Evolutionary conservation across 345 rosid genomes (phyloP).

Genomic region (Acer saccharum): DNA sequence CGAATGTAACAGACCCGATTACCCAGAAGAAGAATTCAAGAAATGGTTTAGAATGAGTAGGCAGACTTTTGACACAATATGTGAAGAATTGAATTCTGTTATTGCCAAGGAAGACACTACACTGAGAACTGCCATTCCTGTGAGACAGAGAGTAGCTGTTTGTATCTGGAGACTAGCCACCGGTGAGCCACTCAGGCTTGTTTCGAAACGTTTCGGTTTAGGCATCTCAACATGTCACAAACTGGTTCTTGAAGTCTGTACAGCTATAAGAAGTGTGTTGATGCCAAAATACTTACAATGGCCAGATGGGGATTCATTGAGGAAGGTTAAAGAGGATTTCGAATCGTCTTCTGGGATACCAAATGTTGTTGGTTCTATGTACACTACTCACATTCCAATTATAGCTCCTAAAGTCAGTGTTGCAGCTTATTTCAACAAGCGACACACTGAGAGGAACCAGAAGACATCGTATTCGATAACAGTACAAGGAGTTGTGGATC

Average conservation of each 20-base stretch:
- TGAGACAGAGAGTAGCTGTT: conserved; percentile 88
- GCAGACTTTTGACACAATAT: conserved; percentile 73
- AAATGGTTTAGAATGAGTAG: conserved; percentile 82
- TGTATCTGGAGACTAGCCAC: conserved; percentile 91
- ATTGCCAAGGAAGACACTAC: conserved; percentile 92
- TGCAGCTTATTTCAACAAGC: conserved; percentile 74
- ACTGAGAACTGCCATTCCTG: conserved; percentile 85
- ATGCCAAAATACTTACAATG: conserved; percentile 82
- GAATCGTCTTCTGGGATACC: conserved; percentile 68
- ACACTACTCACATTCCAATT: conserved; percentile 81
- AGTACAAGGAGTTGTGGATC: conserved; percentile 72
- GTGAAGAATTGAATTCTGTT: conserved; percentile 76
- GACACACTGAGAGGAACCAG: conserved; percentile 79
- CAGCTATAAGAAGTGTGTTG: conserved; percentile 66
- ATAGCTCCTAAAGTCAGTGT: conserved; percentile 80
- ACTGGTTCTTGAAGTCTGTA: conserved; percentile 74
- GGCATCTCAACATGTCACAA: conserved; percentile 88
- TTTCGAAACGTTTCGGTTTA: conserved; percentile 73
- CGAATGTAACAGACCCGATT: conserved; percentile 72
- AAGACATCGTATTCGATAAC: conserved; percentile 76
- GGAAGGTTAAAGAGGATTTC: conserved; percentile 42
- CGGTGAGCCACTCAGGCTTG: conserved; percentile 71
- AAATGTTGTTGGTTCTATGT: conserved; percentile 72
- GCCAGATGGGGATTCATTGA: conserved; percentile 65
- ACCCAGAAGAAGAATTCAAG: conserved; percentile 79